Evolutionary conservation across 2,329 filamentous ascomycete genomes (phyloP).

Genomic region (Cladosporium sp.): DNA sequence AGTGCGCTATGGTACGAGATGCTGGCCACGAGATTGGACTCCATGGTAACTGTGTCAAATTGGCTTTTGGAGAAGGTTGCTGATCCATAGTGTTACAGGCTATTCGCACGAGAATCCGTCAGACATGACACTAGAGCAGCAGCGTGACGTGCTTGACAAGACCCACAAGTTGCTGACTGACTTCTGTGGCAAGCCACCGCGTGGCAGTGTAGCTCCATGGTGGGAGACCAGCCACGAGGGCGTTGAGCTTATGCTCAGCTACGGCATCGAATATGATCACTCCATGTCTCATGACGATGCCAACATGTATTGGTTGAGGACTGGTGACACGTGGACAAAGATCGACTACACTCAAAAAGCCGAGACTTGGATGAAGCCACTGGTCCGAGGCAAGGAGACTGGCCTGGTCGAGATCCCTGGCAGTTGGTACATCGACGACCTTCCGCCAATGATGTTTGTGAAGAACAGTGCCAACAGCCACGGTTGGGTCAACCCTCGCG

Average conservation of each 20-base stretch:
- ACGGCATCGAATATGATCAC: conserved; percentile 64
- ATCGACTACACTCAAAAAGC: conserved; percentile 59
- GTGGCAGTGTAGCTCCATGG: conserved; percentile 64
- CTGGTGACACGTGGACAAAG: conserved; percentile 59
- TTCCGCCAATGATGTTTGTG: conserved; percentile 63
- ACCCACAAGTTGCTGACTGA: conserved; percentile 64
- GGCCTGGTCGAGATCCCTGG: conserved; percentile 58
- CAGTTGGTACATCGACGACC: conserved; percentile 47
- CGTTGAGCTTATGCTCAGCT: conserved; percentile 55
- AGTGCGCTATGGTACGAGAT: conserved; percentile 55
- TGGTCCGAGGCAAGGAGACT: conserved; percentile 52
- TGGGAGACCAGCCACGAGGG: conserved; percentile 67
- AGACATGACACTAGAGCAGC: conserved; percentile 66
- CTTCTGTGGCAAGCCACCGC: conserved; percentile 61
- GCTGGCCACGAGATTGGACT: conserved; percentile 59
- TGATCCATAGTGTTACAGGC: conserved; percentile 21
- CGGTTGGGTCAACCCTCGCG: conserved; percentile 48
- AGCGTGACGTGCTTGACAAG: conserved; percentile 65
- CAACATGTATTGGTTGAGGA: conserved; percentile 56
- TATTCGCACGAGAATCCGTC: conserved; percentile 67
- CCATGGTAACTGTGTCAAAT: conserved; percentile 39
- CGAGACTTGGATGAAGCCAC: conserved; percentile 59
- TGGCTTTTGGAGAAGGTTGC: neutral
- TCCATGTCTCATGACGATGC: conserved; percentile 59
- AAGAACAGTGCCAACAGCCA: conserved; percentile 58